Percentiles rank a stretch among this genome's conserved stretches.
Evolutionary conservation across 2,329 filamentous ascomycete species (phyloP).

Genomic region (Pyrenochaeta sp.): DNA sequence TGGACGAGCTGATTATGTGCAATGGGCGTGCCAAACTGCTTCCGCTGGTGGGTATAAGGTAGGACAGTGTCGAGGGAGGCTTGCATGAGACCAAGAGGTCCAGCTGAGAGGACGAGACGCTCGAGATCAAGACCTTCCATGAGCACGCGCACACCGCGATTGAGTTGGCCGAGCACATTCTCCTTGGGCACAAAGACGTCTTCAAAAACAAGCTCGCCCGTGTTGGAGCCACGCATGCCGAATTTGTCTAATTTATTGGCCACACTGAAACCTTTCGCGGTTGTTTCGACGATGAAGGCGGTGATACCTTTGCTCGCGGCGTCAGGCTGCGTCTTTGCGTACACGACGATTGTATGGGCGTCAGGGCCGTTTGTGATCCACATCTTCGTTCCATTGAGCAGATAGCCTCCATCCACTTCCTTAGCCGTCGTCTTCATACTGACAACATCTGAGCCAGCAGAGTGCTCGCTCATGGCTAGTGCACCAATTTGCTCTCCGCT

Average conservation of each 20-base stretch:
- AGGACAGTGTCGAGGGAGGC: conserved; percentile 84
- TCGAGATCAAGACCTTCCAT: conserved; percentile 98
- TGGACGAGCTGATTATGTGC: conserved; percentile 94
- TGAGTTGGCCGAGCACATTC: conserved; percentile 80
- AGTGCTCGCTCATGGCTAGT: conserved; percentile 93
- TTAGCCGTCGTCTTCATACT: conserved; percentile 90
- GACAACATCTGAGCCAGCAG: conserved; percentile 91
- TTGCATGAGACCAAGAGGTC: conserved; percentile 94
- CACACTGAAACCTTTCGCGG: conserved; percentile 78
- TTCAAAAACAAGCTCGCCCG: conserved; percentile 91
- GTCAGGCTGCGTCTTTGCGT: conserved; percentile 89
- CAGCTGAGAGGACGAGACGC: conserved; percentile 87
- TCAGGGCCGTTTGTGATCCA: conserved; percentile 99
- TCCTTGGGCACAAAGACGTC: conserved; percentile 86
- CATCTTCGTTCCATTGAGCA: conserved; percentile 94
- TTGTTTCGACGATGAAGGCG: conserved; percentile 85
- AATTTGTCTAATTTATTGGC: conserved; percentile 95
- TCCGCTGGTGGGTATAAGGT: conserved; percentile 87
- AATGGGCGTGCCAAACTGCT: conserved; percentile 87
- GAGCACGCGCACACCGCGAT: conserved; percentile 85
- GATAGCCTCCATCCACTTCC: conserved; percentile 81
- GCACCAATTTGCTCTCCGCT: conserved; percentile 84
- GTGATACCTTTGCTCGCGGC: conserved; percentile 90
- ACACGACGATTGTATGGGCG: conserved; percentile 92
- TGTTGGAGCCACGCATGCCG: conserved; percentile 97